phyloP scores from a whole-genome alignment of 2,329 filamentous ascomycete species.

The Fusarium siculi region DNA sequence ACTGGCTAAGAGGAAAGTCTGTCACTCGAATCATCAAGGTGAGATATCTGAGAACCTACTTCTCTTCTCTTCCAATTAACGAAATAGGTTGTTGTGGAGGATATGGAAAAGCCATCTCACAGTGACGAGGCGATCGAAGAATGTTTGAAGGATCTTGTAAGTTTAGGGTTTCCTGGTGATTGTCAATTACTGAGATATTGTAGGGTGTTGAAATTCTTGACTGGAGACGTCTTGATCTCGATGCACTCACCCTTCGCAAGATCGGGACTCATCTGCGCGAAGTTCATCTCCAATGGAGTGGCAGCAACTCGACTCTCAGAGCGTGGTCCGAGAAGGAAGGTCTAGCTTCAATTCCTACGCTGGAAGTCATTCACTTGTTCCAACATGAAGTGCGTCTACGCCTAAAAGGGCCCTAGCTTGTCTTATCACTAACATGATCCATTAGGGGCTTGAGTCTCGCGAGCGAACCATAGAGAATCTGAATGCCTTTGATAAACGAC shows the following conservation, averaged over 20 bases:
- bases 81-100: constrained; percentile 8
- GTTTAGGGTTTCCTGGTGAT: background rate
- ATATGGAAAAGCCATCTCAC: constrained; percentile 15
- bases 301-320: constrained; percentile 5
- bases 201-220: background rate
- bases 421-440: fast-evolving
- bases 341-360: background rate
- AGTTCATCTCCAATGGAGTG: constrained; percentile 19
- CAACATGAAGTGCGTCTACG: background rate
- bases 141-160: constrained; percentile 1
- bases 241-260: background rate
- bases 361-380: background rate
- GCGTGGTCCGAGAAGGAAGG: constrained; percentile 20
- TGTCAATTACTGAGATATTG: fast-evolving
- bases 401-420: background rate
- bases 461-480: background rate
- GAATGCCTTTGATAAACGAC: background rate
- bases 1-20: background rate
- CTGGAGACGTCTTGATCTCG: background rate
- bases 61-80: fast-evolving
- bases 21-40: constrained; percentile 16
- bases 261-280: constrained; percentile 5
- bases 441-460: background rate
- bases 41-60: fast-evolving
- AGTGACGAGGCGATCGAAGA: constrained; percentile 18